Base-by-base conservation (phyloP, 148 eudicot genomes). In the Spergularia bocconei region DNA sequence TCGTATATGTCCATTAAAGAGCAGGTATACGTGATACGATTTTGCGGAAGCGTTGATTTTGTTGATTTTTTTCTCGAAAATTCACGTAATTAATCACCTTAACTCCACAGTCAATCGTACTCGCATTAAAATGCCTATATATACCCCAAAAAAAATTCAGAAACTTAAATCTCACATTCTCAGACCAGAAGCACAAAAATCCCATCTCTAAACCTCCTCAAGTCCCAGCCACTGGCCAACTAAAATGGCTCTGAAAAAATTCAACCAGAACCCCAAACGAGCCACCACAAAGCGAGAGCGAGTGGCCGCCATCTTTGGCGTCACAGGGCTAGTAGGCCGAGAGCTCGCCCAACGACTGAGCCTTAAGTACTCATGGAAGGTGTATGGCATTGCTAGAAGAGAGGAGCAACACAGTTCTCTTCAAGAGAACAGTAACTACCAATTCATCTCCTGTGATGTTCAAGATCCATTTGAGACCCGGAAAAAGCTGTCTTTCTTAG, bases 301-400 rank as follows among this genome's bases (percentile, higher is more conserved):
- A 47, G 92, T 93, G 38, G 98, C 98, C 38, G 86, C 83, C 69
- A 86, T 93, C 70, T 91, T 90, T 64, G 98, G 98, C 55, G 91
- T 74, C 68, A 88, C 97, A 0, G 98, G 98, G 29, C 86, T 93
- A 8, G 97, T 93, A n/a, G 98, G 98, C 3, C 88, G 71, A 65
- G 89, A 93, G 84, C 88, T 93, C 5, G 85, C 86, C 36, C 80
- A 61, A 70, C 83, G 74, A 73, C 88, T 93, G 16, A 82, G 83
- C 68, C 79, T 88, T 14, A 80, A 83, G 68, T 16, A 79, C 38
- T 71, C 67, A 8, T 93, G 98, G 98, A 90, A 86, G 47, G 96
- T 94, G 4, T 94, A 94, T 23, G 98, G 98, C 11, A 71, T 94
- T 2, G 91, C 98, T 10, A 75, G 98, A 23, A 86, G 83, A 51